phyloP scores from a whole-genome alignment of 768 basidiomycete species.

The Lentinula boryana region DNA sequence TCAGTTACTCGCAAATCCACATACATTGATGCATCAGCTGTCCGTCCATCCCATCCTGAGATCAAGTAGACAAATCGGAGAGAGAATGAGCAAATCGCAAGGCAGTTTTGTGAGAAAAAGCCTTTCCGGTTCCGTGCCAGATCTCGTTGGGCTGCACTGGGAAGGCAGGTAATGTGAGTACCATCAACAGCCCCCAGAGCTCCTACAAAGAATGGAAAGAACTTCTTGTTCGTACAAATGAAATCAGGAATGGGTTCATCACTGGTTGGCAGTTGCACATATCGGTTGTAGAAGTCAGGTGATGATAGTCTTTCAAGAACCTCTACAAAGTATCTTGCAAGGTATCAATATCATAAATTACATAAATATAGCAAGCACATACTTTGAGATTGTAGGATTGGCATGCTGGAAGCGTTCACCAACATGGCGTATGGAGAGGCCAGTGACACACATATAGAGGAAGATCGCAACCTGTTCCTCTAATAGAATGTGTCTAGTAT shows the following conservation, averaged over 20 bases:
- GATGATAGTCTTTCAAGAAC: background rate
- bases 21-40: constrained; percentile 13
- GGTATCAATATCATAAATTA: background rate
- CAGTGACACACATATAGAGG: constrained; percentile 14
- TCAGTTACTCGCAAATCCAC: constrained; percentile 7
- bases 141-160: constrained; percentile 9
- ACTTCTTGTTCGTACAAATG: constrained; percentile 15
- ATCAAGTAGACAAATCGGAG: constrained; percentile 16
- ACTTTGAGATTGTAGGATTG: constrained; percentile 16
- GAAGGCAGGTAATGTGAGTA: constrained; percentile 15
- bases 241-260: background rate
- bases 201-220: constrained; percentile 18
- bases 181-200: constrained; percentile 19
- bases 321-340: background rate
- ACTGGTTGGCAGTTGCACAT: background rate
- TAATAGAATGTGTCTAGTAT: constrained; percentile 8
- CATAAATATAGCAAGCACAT: background rate
- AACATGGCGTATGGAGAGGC: constrained; percentile 13
- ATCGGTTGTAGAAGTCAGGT: constrained; percentile 4
- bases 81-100: constrained; percentile 17
- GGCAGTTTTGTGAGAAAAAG: constrained; percentile 18
- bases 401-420: constrained; percentile 18
- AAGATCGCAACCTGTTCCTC: constrained; percentile 15
- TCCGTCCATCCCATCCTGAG: constrained; percentile 19
- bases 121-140: constrained; percentile 16